Conservation (phyloP, 208 protist genomes). For the Leishmania tropica region DNA sequence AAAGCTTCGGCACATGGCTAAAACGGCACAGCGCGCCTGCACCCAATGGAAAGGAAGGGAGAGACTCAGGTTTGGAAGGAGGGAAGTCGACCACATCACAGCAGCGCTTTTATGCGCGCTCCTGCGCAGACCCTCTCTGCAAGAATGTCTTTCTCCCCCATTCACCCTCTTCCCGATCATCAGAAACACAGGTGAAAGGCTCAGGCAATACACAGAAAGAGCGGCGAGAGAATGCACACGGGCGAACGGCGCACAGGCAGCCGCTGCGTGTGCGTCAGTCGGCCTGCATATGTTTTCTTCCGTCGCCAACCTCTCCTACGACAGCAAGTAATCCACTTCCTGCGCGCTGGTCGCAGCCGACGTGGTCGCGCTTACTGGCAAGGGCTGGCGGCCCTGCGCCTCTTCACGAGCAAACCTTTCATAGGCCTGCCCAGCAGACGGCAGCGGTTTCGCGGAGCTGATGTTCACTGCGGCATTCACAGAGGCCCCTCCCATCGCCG, state of each 20-base stretch:
- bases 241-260: neutral
- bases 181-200: neutral
- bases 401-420: neutral
- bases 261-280: neutral
- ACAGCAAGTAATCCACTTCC: slow-evolving; percentile 9
- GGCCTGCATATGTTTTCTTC: neutral
- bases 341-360: slow-evolving; percentile 16
- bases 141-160: too few species aligned
- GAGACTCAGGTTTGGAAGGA: too few species aligned
- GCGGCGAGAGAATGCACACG: neutral
- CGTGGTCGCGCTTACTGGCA: neutral
- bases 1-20: neutral
- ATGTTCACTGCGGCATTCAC: neutral
- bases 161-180: neutral
- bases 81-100: too few species aligned
- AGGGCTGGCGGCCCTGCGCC: neutral
- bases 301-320: neutral
- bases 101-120: too few species aligned
- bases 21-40: too few species aligned
- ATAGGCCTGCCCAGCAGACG: neutral
- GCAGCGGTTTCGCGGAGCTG: neutral
- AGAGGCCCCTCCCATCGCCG: neutral
- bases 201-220: neutral
- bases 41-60: too few species aligned
- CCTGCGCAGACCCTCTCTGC: too few species aligned